A percentile compares a stretch with the other conserved stretches of the same genome.
These are phyloP conservation scores for Uronychia binucleata DNA, from an alignment of 73 alveolate species.

Conservation along the genomic window DNA sequence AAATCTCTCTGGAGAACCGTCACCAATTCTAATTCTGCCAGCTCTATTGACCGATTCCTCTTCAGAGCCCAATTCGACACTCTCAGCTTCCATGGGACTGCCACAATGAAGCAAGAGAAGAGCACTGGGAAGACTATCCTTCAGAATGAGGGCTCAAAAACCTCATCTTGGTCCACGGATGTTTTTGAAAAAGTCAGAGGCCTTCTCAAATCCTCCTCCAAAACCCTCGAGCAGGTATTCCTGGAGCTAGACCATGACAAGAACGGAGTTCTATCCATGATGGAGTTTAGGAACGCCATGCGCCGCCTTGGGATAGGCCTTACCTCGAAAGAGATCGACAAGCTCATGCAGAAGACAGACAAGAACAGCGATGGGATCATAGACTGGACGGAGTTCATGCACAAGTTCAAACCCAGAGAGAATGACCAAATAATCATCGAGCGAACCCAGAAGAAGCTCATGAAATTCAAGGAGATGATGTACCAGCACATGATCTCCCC, in stretches of 20 bases:
- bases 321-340: conserved; percentile 78
- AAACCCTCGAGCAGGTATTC: conserved; percentile 58
- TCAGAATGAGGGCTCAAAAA: conserved; percentile 13
- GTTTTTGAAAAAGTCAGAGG: conserved; percentile 64
- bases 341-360: conserved; percentile 63
- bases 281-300: conserved; percentile 89
- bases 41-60: conserved; percentile 22
- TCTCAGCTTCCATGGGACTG: conserved; percentile 38
- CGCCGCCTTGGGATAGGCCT: conserved; percentile 76
- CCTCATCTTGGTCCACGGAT: conserved; percentile 40
- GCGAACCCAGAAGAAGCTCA: conserved; percentile 71
- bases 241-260: conserved; percentile 72
- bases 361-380: conserved; percentile 74
- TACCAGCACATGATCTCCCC: conserved; percentile 79
- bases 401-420: conserved; percentile 69
- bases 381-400: conserved; percentile 78
- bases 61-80: conserved; percentile 39
- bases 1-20: conserved; percentile 60
- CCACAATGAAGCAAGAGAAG: conserved; percentile 34
- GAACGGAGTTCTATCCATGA: conserved; percentile 66
- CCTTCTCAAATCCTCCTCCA: conserved; percentile 52
- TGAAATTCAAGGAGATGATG: conserved; percentile 73
- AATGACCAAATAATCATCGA: conserved; percentile 62
- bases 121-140: conserved; percentile 48
- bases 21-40: conserved; percentile 27